Conservation (phyloP, 2,329 filamentous ascomycete genomes). For the Cladosporium sp. region DNA sequence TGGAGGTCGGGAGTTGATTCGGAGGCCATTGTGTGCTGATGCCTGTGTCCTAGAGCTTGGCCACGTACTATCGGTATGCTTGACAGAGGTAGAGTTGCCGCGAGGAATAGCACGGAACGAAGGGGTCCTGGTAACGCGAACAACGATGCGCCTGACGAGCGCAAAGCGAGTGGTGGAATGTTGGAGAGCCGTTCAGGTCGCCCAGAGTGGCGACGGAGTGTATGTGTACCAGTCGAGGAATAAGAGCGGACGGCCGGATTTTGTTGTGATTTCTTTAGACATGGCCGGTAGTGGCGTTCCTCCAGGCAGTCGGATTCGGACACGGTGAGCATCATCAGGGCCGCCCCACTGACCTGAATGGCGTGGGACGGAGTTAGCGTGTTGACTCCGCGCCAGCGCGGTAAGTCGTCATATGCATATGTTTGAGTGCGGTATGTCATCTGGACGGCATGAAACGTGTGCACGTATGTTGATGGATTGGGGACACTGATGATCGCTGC, state of each 20-base stretch:
- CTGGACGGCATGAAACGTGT: too few relatives aligned
- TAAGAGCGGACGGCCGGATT: background rate
- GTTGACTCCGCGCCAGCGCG: too few relatives aligned
- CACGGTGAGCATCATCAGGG: background rate
- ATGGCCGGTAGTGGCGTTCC: background rate
- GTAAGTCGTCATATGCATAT: too few relatives aligned
- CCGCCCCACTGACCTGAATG: background rate
- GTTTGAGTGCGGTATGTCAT: too few relatives aligned
- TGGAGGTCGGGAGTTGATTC: conserved; percentile 16
- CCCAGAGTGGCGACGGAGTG: conserved; percentile 1
- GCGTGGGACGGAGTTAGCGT: too few relatives aligned
- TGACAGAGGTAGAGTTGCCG: conserved; percentile 1
- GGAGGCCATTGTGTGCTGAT: conserved; percentile 31
- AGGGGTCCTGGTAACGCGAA: conserved; percentile 12
- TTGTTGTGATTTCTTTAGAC: background rate
- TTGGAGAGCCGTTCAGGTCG: background rate
- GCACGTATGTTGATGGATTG: too few relatives aligned
- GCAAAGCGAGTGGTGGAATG: conserved; percentile 7
- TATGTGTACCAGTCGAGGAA: background rate
- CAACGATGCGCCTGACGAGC: conserved; percentile 12
- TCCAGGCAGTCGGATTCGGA: background rate
- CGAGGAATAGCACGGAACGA: conserved; percentile 12
- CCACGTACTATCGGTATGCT: conserved; percentile 10
- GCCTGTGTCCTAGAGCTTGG: background rate
- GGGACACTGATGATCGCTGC: too few relatives aligned